Percentiles rank a stretch among this genome's conserved stretches.
Conservation (phyloP, 352 stramenopile genomes). For the Pythium aquatile region DNA sequence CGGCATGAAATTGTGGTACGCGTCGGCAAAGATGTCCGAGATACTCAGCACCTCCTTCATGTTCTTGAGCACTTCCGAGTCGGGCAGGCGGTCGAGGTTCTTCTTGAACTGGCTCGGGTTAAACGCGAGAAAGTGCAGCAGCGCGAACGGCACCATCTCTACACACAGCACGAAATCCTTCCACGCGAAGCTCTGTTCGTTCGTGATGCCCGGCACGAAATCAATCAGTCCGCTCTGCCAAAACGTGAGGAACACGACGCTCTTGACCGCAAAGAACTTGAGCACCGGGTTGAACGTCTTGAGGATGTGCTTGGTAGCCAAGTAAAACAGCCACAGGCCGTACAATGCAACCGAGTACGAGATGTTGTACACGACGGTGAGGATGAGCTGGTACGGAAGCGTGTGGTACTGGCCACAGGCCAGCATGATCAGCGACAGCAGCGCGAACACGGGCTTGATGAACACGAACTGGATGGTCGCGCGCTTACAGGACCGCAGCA, state of each 20-base stretch:
- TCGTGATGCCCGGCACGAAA: slow-evolving; percentile 82
- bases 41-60: slow-evolving; percentile 88
- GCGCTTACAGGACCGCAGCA: slow-evolving; percentile 89
- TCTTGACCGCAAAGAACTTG: slow-evolving; percentile 93
- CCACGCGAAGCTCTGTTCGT: slow-evolving; percentile 84
- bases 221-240: slow-evolving; percentile 89
- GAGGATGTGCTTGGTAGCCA: slow-evolving; percentile 85
- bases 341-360: slow-evolving; percentile 91
- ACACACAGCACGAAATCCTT: slow-evolving; percentile 91
- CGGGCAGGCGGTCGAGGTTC: slow-evolving; percentile 62
- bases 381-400: slow-evolving; percentile 73
- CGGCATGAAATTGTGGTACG: slow-evolving; percentile 89
- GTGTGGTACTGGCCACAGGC: slow-evolving; percentile 74
- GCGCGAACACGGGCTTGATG: slow-evolving; percentile 87
- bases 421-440: slow-evolving; percentile 85
- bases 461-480: slow-evolving; percentile 92
- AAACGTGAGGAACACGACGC: slow-evolving; percentile 92
- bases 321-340: slow-evolving; percentile 89
- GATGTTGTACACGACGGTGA: slow-evolving; percentile 89
- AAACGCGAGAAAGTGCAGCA: slow-evolving; percentile 79
- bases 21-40: slow-evolving; percentile 72
- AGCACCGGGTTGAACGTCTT: slow-evolving; percentile 84
- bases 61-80: slow-evolving; percentile 85
- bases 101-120: slow-evolving; percentile 82
- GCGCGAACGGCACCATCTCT: slow-evolving; percentile 86